Percentiles rank a stretch among this genome's conserved stretches.
These are phyloP conservation scores for Fagopyrum esculentum DNA, from an alignment of 148 eudicot genomes.

Conservation along the genomic window DNA sequence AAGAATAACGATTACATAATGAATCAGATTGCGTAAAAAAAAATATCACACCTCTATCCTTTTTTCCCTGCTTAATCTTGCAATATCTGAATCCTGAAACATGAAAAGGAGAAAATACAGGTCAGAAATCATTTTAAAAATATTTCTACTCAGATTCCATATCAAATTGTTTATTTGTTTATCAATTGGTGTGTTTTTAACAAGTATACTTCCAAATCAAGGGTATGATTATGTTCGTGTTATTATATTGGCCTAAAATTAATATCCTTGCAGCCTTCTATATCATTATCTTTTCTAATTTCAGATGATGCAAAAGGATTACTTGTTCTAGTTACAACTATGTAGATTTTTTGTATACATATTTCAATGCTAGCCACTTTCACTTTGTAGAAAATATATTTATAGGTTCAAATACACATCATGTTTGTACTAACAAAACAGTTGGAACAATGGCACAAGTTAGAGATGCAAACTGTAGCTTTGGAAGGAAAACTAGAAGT, in stretches of 20 bases:
- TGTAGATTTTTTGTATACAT: background rate
- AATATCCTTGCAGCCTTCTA: background rate
- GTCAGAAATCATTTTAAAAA: conserved; percentile 20
- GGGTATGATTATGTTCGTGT: background rate
- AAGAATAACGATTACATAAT: too few relatives aligned
- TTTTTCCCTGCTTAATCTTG: too few relatives aligned
- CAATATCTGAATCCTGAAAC: too few relatives aligned
- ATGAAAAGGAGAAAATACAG: conserved; percentile 73
- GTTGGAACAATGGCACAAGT: conserved; percentile 59
- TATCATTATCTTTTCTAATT: background rate
- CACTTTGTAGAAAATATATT: background rate
- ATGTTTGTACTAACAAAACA: conserved; percentile 42
- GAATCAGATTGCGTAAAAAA: too few relatives aligned
- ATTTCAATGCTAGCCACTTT: background rate
- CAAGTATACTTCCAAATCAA: background rate
- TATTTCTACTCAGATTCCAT: background rate
- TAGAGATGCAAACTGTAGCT: conserved; percentile 75
- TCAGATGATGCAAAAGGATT: background rate
- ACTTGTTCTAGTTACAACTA: background rate
- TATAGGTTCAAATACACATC: background rate
- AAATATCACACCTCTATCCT: too few relatives aligned
- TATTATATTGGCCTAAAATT: background rate
- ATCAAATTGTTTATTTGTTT: background rate
- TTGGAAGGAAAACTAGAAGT: conserved; percentile 75
- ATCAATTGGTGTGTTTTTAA: background rate